Percentiles rank a stretch among this genome's conserved stretches.
Conservation (phyloP, 2,329 filamentous ascomycete species). For the Aspergillus fumigatiaffinis region DNA sequence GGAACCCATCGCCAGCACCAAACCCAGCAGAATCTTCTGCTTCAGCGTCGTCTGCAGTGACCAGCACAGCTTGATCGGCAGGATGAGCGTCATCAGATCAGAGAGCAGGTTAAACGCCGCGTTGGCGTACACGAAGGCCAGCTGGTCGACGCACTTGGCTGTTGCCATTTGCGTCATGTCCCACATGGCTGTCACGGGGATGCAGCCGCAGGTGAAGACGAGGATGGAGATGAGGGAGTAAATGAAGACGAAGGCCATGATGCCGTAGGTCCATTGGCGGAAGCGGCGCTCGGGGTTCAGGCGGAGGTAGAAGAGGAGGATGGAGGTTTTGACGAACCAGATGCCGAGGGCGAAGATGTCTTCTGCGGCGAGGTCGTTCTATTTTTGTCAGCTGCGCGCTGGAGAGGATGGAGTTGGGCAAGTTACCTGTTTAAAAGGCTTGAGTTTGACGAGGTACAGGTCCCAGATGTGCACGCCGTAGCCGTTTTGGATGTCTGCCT, state of each 20-base stretch:
- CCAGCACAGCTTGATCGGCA: slow-evolving; percentile 11
- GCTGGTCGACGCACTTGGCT: slow-evolving; percentile 9
- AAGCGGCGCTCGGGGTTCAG: slow-evolving; percentile 14
- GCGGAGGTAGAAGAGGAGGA: slow-evolving; percentile 16
- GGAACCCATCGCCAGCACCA: slow-evolving; percentile 11
- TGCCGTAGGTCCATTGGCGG: slow-evolving; percentile 14
- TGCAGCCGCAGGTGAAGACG: slow-evolving; percentile 12
- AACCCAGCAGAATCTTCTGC: slow-evolving; percentile 5
- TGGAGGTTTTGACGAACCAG: slow-evolving; percentile 17
- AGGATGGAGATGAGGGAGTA: slow-evolving; percentile 14
- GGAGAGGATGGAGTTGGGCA: no score
- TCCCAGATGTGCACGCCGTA: slow-evolving; percentile 14
- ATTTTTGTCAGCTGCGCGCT: not conserved
- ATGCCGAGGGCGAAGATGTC: slow-evolving; percentile 11
- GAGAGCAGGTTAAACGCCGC: slow-evolving; percentile 12
- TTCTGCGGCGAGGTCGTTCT: slow-evolving; percentile 13
- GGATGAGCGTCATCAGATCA: slow-evolving; percentile 7
- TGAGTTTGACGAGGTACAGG: slow-evolving; percentile 8
- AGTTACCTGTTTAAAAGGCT: slow-evolving; percentile 10
- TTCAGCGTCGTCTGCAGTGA: slow-evolving; percentile 6
- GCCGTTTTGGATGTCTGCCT: slow-evolving; percentile 9
- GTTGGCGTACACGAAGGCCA: slow-evolving; percentile 13
- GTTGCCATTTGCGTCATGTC: slow-evolving; percentile 9
- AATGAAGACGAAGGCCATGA: slow-evolving; percentile 13
- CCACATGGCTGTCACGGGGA: slow-evolving; percentile 11